phyloP scores from a whole-genome alignment of 805 yeast genomes.

The Candida mattraensis region DNA sequence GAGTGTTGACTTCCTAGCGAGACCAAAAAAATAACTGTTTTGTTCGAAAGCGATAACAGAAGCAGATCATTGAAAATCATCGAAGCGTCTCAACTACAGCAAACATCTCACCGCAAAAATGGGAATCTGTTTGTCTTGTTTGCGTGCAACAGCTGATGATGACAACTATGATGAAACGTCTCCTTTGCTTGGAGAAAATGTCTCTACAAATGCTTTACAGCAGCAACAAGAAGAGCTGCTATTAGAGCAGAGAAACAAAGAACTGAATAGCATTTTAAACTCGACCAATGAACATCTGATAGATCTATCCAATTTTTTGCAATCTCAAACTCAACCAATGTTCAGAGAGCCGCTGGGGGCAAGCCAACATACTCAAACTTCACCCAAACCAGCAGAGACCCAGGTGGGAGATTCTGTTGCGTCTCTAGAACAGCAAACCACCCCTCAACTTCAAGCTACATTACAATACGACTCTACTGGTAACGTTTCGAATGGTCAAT shows the following conservation, averaged over 20 bases:
- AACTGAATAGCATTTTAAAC: constrained; percentile 32
- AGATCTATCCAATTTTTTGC: constrained; percentile 28
- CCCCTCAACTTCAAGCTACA: constrained; percentile 13
- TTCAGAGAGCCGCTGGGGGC: constrained; percentile 4
- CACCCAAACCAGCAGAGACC: constrained; percentile 1
- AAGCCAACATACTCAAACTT: constrained; percentile 3
- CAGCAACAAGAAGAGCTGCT: constrained; percentile 27
- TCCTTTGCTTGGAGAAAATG: constrained; percentile 26
- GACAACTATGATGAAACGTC: constrained; percentile 29
- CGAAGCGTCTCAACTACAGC: neutral
- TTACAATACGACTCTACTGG: constrained; percentile 9
- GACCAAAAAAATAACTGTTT: too few species aligned
- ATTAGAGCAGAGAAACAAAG: constrained; percentile 32
- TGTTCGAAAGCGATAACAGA: too few species aligned
- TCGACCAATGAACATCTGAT: constrained; percentile 35
- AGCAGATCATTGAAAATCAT: too few species aligned
- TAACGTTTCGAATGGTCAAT: constrained; percentile 11
- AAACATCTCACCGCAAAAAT: constrained; percentile 15
- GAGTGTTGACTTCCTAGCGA: too few species aligned
- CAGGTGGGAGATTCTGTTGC: constrained; percentile 12
- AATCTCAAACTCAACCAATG: constrained; percentile 16
- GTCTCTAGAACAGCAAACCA: constrained; percentile 12
- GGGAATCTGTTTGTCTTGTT: constrained; percentile 38
- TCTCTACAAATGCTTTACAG: constrained; percentile 18
- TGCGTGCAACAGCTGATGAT: constrained; percentile 21